Base-by-base conservation (phyloP, 805 yeast species). In the Saccharomycopsis sp. region DNA sequence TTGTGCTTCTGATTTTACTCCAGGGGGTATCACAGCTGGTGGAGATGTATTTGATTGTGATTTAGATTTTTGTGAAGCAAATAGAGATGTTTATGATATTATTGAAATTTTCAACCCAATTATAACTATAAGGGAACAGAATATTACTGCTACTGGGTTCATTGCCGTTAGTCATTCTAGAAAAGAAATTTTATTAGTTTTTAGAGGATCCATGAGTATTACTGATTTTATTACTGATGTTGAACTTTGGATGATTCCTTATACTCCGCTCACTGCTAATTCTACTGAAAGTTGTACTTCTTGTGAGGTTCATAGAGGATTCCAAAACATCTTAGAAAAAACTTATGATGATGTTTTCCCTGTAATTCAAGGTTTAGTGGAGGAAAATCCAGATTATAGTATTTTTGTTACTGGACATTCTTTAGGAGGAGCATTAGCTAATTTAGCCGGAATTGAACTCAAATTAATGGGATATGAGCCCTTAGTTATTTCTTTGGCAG, bases 351-450 rank as follows among this genome's bases (percentile, higher is more conserved):
- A 56, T 5, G 62, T 70, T 19, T 53, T 72, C 25, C 49, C 59
- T 9, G 56, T 52, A 5, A 59, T 77, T 1, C 50, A 57, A 12
- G 45, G 49, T 2, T 50, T 67, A 15, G 53, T 60, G 17, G 43
- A 55, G 9, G 51, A 60, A 14, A 58, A 67, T 50, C 71, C 75
- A 0, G 67, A 64, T 19, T 79, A 75, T 52, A 53, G 62, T 17
- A 43, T 80, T 3, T 64, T 70, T 1, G 64, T 79, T 1, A 62
- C 76, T 1, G 94, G 94, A 0, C 94, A 84, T 57, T 83, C 92
- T 0, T 57, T 83, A 31, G 88, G 87, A 3, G 94, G 79, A 5
- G 87, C 88, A 0, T 55, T 79, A 38, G 79, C 87, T 1, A 58
- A 66, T 3, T 57, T 83, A 26, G 67, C 73, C 6, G 89, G 81